Evolutionary conservation across 441 rosid genomes (phyloP), one percentile per base, ranked within the genome.

Genomic region (Eutrema salsugineum): DNA sequence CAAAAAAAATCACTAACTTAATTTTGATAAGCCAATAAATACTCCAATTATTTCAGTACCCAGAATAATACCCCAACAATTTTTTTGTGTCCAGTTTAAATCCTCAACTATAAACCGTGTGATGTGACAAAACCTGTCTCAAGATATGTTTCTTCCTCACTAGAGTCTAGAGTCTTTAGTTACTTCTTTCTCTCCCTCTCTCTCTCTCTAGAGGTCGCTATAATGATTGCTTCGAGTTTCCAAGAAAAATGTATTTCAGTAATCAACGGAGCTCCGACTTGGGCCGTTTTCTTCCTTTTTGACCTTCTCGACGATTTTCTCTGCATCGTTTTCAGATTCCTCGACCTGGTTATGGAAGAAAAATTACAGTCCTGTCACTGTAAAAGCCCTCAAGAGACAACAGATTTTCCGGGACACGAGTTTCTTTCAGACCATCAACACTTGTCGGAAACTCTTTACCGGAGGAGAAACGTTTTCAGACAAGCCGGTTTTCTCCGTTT

Each of bases 311-410:
- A 91, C 38, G 28, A 77, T 30, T 11, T 87, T 56, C 79, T 85
- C 22, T 89, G 94, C 77, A 12, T 84, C 9, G 20, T 81, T 7
- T 91, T 50, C 71, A 76, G 85, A 64, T 78, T 67, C 42, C 81
- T 93, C 36, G 98, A 93, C 63, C 70, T 77, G 64, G 63, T 80
- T 35, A 70, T 93, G 61, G 96, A 91, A 77, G 90, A 84, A 30
- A 69, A 78, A 62, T 5, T 77, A 15, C 56, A 79, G n/a, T 48
- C 73, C 11, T 91, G 94, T 55, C 85, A 81, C 20, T 93, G 93
- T 65, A 30, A 27, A 4, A 54, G 39, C 48, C 71, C 32, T 73
- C 80, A 68, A 60, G 71, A 58, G 17, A 32, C 5, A 33, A 43
- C 8, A 8, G n/a, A 63, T 14, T 35, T 24, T n/a, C 1, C 53